Evolutionary conservation across 495 filamentous ascomycete genomes (phyloP).

Genomic region (Pyronema domesticum): DNA sequence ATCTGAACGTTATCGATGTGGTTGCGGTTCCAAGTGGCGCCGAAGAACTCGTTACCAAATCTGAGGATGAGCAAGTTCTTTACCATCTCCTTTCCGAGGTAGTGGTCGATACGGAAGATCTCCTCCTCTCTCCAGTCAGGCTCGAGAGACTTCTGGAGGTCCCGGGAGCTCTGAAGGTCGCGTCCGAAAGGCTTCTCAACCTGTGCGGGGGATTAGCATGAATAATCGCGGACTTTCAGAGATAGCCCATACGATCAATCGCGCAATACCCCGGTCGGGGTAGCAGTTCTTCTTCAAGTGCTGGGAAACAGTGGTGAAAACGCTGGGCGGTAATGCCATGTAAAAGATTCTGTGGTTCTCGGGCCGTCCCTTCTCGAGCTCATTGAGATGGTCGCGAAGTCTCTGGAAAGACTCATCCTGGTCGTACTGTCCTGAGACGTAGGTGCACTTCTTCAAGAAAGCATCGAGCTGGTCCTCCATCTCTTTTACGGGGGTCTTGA

Average conservation of each 20-base stretch:
- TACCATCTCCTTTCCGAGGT: constrained; percentile 99
- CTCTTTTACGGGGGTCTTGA: constrained; percentile 97
- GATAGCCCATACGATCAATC: constrained; percentile 55
- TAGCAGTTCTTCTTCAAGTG: constrained; percentile 96
- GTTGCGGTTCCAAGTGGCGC: constrained; percentile 96
- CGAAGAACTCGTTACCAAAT: constrained; percentile 98
- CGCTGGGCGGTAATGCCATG: constrained; percentile 95
- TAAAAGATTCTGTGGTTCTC: constrained; percentile 93
- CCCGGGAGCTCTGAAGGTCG: constrained; percentile 81
- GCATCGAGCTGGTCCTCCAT: constrained; percentile 84
- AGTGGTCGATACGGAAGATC: constrained; percentile 99
- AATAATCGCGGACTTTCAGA: background rate
- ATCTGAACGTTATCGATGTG: constrained; percentile 95
- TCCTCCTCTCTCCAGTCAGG: constrained; percentile 99
- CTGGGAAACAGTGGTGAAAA: constrained; percentile 93
- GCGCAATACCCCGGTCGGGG: constrained; percentile 68
- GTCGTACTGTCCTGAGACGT: constrained; percentile 94
- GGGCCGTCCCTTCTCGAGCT: constrained; percentile 62
- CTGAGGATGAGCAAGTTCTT: constrained; percentile 98
- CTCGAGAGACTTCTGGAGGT: constrained; percentile 84
- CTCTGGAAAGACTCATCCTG: constrained; percentile 84
- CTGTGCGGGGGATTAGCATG: constrained; percentile 30
- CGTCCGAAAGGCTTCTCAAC: constrained; percentile 99
- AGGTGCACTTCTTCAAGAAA: constrained; percentile 76
- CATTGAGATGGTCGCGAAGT: constrained; percentile 74